Evolutionary conservation across 2,329 filamentous ascomycete species (phyloP).

Genomic region (Xylaria digitata): DNA sequence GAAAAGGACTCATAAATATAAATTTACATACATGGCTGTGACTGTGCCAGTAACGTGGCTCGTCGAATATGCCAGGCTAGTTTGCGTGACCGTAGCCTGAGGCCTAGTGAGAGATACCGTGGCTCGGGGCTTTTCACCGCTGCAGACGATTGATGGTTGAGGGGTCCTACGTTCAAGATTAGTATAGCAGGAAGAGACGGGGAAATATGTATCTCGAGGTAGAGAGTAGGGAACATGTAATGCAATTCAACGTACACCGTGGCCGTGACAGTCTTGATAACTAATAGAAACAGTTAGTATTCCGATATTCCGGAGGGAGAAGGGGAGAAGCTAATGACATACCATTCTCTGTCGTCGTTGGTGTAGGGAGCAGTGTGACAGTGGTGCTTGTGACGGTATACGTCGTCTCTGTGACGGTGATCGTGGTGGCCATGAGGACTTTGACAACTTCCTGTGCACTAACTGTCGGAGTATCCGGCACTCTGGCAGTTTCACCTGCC

Average conservation of each 20-base stretch:
- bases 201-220: neutral
- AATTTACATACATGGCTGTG: constrained; percentile 49
- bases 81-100: constrained; percentile 50
- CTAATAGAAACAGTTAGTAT: constrained; percentile 39
- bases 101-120: constrained; percentile 51
- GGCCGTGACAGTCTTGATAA: constrained; percentile 49
- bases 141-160: constrained; percentile 51
- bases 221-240: too few relatives aligned
- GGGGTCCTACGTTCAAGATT: constrained; percentile 48
- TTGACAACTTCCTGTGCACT: constrained; percentile 20
- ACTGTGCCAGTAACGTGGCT: constrained; percentile 51
- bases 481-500: constrained; percentile 17
- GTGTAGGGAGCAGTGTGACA: constrained; percentile 49
- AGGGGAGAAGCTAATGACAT: constrained; percentile 23
- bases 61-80: constrained; percentile 52
- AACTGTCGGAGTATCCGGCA: constrained; percentile 25
- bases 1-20: neutral
- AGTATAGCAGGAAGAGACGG: neutral
- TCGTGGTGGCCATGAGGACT: constrained; percentile 50
- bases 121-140: constrained; percentile 41
- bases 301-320: neutral
- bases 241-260: constrained; percentile 46
- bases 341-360: constrained; percentile 52
- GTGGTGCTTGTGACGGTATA: constrained; percentile 44
- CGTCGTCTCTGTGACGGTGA: constrained; percentile 54